Evolutionary conservation across 768 basidiomycete species (phyloP), one percentile per base, ranked within the genome.

Genomic region (Leccinum barrowsii): DNA sequence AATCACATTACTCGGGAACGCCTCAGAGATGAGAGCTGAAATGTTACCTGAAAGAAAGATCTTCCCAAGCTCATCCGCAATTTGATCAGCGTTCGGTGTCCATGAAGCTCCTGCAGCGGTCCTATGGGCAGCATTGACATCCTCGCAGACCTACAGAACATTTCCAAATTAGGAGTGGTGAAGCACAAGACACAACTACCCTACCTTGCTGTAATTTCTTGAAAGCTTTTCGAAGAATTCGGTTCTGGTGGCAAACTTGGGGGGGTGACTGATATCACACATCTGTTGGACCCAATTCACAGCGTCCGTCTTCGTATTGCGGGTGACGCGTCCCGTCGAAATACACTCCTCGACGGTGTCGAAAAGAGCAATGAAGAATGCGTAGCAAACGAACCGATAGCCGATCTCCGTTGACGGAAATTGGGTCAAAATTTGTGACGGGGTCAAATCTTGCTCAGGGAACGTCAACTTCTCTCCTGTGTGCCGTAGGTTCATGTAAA

Each of bases 301-400:
- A 11, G 46, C 2, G 2, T 2, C 30, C 24, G 21, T 24, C 19
- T 49, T 56, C n/a, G 21, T 3, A 5, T 7, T 19, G 7, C 10
- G 34, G 4, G 51, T 52, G 46, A 11, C 1, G 4, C 37, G n/a
- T 5, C 12, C 1, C 22, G 30, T 30, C 2, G 28, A 13, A 15
- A 68, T 24, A 34, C 40, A 24, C 17, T n/a, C 47, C 1, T 52
- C 3, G 3, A 65, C 46, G 0, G 52, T 35, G 1, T 37, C 21
- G 4, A 67, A 67, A 21, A 67, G 47, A 10, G 66, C 63, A 1
- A 44, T 55, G 50, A 67, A 55, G 49, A 68, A 58, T 0, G 56
- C 50, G 6, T 50, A 63, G 46, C 62, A 68, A 7, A 49, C 7
- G 0, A 19, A 28, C 11, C 22, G 37, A 22, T 66, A 68, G 0